Evolutionary conservation across 129 eudicot genomes (phyloP).

Genomic region (Ambrosia artemisiifolia): DNA sequence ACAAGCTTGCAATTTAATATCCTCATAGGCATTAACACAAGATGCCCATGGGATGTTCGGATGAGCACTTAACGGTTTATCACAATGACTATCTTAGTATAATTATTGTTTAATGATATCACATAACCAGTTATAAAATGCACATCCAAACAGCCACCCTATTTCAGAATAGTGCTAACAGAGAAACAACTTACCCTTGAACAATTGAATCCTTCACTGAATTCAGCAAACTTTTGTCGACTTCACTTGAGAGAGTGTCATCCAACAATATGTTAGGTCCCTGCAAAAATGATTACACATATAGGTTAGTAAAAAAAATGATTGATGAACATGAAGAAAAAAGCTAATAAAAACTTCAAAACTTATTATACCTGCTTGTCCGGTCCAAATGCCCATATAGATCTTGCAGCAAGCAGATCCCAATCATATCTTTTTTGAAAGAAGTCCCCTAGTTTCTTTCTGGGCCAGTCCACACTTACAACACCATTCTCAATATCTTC

Average conservation of each 20-base stretch:
- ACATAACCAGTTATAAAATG: neutral
- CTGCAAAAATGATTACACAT: constrained; percentile 31
- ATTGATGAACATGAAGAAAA: neutral
- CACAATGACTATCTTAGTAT: no score
- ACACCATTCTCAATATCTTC: constrained; percentile 96
- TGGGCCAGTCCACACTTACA: constrained; percentile 94
- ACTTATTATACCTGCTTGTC: constrained; percentile 70
- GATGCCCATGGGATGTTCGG: neutral
- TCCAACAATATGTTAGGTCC: constrained; percentile 94
- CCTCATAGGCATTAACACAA: neutral
- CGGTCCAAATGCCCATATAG: constrained; percentile 99
- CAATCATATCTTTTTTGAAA: constrained; percentile 94
- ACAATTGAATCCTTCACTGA: constrained; percentile 98
- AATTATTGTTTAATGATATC: neutral
- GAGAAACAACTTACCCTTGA: constrained; percentile 65
- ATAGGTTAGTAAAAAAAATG: constrained; percentile 12
- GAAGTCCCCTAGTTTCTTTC: constrained; percentile 87
- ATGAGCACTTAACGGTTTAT: no score
- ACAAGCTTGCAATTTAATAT: neutral
- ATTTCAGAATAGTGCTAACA: neutral
- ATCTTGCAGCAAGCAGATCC: constrained; percentile 99
- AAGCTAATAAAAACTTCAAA: neutral
- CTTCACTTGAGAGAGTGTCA: constrained; percentile 97
- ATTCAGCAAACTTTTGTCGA: constrained; percentile 79
- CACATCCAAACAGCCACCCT: neutral